Conservation (phyloP, 768 basidiomycete genomes). For the Boletus barrowsii region DNA sequence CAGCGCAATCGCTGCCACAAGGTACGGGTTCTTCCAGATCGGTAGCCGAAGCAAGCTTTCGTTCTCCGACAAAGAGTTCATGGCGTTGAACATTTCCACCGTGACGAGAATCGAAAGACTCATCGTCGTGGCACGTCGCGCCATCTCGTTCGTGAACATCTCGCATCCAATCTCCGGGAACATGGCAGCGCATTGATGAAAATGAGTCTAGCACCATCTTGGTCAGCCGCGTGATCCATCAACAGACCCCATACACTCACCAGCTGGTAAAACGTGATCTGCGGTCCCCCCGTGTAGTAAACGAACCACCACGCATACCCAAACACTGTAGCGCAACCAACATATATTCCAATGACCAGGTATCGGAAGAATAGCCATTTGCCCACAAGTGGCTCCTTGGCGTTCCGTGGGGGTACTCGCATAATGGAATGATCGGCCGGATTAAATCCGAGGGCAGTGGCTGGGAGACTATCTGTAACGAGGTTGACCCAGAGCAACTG, state of each 20-base stretch:
- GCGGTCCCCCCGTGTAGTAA: conserved; percentile 84
- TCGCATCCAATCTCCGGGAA: conserved; percentile 93
- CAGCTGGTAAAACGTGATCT: conserved; percentile 90
- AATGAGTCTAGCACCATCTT: conserved; percentile 67
- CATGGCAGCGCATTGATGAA: conserved; percentile 80
- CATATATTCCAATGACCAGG: conserved; percentile 89
- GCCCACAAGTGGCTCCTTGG: conserved; percentile 86
- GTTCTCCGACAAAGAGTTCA: conserved; percentile 98
- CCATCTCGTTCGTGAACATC: conserved; percentile 90
- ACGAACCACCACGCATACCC: conserved; percentile 99
- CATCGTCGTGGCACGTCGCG: conserved; percentile 90
- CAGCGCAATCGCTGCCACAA: conserved; percentile 82
- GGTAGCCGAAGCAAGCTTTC: conserved; percentile 88
- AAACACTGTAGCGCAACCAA: conserved; percentile 92
- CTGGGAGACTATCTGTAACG: conserved; percentile 94
- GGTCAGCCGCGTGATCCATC: not conserved
- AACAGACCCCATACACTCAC: conserved; percentile 47
- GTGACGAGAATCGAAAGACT: conserved; percentile 95
- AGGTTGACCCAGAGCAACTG: conserved; percentile 99
- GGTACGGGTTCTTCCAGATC: conserved; percentile 92
- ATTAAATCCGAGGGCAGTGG: conserved; percentile 97
- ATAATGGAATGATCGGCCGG: conserved; percentile 96
- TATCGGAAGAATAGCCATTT: conserved; percentile 97
- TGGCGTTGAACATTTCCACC: conserved; percentile 96
- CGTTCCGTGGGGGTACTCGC: conserved; percentile 88